Evolutionary conservation across 441 rosid species (phyloP), one percentile per base, ranked within the genome.

Genomic region (Sinapis alba): DNA sequence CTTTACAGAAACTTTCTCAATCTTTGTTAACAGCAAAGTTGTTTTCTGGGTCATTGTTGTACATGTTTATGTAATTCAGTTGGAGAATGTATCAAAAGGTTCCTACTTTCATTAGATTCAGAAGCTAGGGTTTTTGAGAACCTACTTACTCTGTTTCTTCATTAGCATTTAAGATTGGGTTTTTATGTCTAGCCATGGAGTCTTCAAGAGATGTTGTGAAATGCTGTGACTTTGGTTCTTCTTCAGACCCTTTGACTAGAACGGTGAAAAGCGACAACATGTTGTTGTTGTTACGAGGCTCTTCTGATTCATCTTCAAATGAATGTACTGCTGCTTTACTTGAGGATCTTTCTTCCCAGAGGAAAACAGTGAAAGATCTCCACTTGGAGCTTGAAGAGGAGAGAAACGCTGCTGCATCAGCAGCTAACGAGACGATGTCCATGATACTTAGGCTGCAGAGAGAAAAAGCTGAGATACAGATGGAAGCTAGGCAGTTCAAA

Each of bases 361-460:
- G 89, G 62, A 71, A 82, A 66, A 75, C 90, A 3, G 85, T 93
- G 69, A 86, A 91, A 76, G 93, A 89, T 50, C 84, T 96, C 64
- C 80, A 79, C 70, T 47, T 54, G 2, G 99, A 96, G 75, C 80
- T 96, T 75, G 97, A 96, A 75, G 94, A 93, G 75, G 99, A 96
- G 87, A 89, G 99, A 75, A 90, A 90, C 79, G 98, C 99, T 4
- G 86, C 99, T n/a, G 89, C 97, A 3, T 82, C 97, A 5, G 99
- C 99, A 15, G 97, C 98, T 1, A 96, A 84, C 50, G 99, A 96
- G 86, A 97, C 99, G 9, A 90, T 96, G 99, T 90, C 97, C 1
- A 93, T 96, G 99, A 93, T 96, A 54, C 73, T 96, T 80, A 96
- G 96, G 85, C 75, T 96, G 88, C 98, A 96, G 83, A 89, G 97